Evolutionary conservation across 2,329 filamentous ascomycete genomes (phyloP).

Genomic region (Microascus cirrosus): DNA sequence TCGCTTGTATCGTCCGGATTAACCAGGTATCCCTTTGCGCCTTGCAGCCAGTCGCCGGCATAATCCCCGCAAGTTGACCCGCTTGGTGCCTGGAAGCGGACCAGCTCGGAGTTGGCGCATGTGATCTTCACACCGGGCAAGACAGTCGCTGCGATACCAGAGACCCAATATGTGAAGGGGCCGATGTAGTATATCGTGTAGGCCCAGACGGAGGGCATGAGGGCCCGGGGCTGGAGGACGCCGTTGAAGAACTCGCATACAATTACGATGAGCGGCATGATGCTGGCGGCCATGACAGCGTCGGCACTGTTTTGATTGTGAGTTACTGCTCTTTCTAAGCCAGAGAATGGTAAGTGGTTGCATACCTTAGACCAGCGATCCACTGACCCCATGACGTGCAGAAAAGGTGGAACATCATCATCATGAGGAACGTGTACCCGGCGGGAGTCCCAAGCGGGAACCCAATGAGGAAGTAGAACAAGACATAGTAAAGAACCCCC

Average conservation of each 20-base stretch:
- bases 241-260: slow-evolving; percentile 70
- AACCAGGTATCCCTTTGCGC: slow-evolving; percentile 5
- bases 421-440: slow-evolving; percentile 72
- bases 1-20: slow-evolving; percentile 5
- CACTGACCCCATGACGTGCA: slow-evolving; percentile 66
- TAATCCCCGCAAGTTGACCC: slow-evolving; percentile 1
- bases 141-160: slow-evolving; percentile 53
- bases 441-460: slow-evolving; percentile 54
- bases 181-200: slow-evolving; percentile 39
- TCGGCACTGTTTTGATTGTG: slow-evolving; percentile 32
- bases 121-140: slow-evolving; percentile 37
- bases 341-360: slow-evolving; percentile 53
- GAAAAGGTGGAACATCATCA: slow-evolving; percentile 67
- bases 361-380: slow-evolving; percentile 74
- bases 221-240: not conserved
- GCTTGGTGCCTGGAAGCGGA: not conserved
- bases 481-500: slow-evolving; percentile 55
- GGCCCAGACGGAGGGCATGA: slow-evolving; percentile 57
- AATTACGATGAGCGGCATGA: slow-evolving; percentile 73
- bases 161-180: not conserved
- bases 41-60: not conserved
- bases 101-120: slow-evolving; percentile 24
- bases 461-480: slow-evolving; percentile 71
- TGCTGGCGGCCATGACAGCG: not conserved
- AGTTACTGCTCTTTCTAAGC: slow-evolving; percentile 60